Conservation (phyloP, 768 basidiomycete species). For the Suillus hirtellus region DNA sequence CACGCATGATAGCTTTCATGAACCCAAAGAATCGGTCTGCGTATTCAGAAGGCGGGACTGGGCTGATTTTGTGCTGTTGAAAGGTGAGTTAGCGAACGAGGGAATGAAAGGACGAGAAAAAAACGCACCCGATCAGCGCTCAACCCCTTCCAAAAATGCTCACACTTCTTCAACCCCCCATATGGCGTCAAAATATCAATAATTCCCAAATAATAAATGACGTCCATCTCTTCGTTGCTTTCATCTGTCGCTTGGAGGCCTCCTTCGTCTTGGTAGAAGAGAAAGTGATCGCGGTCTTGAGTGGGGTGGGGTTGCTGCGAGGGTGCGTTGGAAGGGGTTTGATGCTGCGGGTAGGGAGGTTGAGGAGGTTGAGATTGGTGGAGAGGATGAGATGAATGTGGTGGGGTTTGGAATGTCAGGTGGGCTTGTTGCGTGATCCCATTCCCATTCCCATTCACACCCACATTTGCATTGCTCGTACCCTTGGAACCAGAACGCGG, state of each 20-base stretch:
- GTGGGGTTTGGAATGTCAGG: conserved; percentile 1
- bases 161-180: conserved; percentile 69
- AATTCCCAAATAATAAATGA: conserved; percentile 91
- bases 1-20: conserved; percentile 83
- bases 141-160: conserved; percentile 92
- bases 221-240: conserved; percentile 66
- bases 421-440: background rate
- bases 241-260: conserved; percentile 91
- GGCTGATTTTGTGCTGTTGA: conserved; percentile 88
- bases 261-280: conserved; percentile 98
- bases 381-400: background rate
- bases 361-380: background rate
- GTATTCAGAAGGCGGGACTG: conserved; percentile 87
- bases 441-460: background rate
- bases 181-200: conserved; percentile 98
- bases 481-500: background rate
- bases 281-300: conserved; percentile 56
- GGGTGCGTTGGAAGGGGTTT: background rate
- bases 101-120: background rate
- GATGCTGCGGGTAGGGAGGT: background rate
- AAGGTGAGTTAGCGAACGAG: conserved; percentile 1
- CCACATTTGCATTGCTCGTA: background rate
- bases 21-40: conserved; percentile 86
- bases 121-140: conserved; percentile 79
- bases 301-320: background rate